Conservation (phyloP, 2,329 filamentous ascomycete genomes). For the Aureobasidium lini region DNA sequence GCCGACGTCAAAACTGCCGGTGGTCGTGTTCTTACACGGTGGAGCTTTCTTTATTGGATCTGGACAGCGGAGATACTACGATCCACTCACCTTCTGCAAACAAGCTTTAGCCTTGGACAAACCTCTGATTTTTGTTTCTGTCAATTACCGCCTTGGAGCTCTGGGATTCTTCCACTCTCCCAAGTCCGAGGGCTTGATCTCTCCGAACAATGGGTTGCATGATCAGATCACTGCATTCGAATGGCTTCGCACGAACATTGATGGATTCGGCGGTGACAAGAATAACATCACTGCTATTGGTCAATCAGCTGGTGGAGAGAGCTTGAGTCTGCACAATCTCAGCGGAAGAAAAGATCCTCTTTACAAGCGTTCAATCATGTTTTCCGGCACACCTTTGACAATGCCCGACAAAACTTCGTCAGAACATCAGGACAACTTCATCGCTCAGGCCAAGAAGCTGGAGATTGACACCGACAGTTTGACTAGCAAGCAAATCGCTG, state of each 20-base stretch:
- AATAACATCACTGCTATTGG: conserved; percentile 17
- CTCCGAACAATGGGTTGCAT: conserved; percentile 43
- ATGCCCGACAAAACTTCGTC: conserved; percentile 16
- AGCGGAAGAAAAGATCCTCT: conserved; percentile 1
- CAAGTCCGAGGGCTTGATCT: conserved; percentile 8
- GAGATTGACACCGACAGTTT: conserved; percentile 1
- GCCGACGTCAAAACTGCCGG: background rate
- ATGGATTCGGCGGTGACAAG: conserved; percentile 41
- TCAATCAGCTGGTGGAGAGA: conserved; percentile 18
- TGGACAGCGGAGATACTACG: conserved; percentile 11
- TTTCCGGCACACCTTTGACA: conserved; percentile 16
- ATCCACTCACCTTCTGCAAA: conserved; percentile 7
- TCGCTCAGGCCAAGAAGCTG: conserved; percentile 14
- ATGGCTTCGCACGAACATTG: conserved; percentile 46
- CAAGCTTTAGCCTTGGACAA: conserved; percentile 9
- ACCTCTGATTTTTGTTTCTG: conserved; percentile 12
- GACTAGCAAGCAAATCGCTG: conserved; percentile 11
- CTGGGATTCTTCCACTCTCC: conserved; percentile 16
- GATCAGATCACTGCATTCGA: conserved; percentile 48
- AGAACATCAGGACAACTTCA: conserved; percentile 17
- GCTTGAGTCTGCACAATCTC: conserved; percentile 15
- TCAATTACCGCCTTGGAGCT: conserved; percentile 16
- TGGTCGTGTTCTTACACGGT: conserved; percentile 16
- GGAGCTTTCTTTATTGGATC: conserved; percentile 16
- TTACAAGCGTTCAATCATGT: conserved; percentile 17